Evolutionary conservation across 192 early-diverging fungal genomes (phyloP), one percentile per base, ranked within the genome.

Genomic region (Coemansia sp.): DNA sequence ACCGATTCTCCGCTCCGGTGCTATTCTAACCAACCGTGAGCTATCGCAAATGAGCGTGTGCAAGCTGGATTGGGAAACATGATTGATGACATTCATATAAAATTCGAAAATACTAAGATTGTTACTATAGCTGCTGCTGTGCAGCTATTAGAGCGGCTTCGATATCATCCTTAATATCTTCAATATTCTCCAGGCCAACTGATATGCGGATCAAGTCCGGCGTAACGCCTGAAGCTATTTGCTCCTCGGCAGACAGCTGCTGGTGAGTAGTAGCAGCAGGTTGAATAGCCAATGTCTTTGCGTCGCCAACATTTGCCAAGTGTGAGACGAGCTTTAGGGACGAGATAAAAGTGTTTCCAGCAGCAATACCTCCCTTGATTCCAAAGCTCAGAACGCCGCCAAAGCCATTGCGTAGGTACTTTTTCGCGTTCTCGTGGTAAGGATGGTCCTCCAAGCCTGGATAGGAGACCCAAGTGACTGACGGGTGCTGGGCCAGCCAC

Each of bases 291-390:
- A 98, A 85, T 7, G 94, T 96, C 73, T 92, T 88, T 9, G 92
- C 87, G 79, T 98, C 95, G 57, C 95, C 95, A n/a, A 98, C 93
- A 64, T 98, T 98, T 46, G 94, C 95, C 25, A 98, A 76, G 74
- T 96, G 92, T n/a, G 91, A 93, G 3, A 90, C 87, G 27, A 98
- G 87, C 73, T 95, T 85, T 38, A 96, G 87, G 17, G 63, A 73
- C 64, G 93, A 85, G 55, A 98, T 90, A 72, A 98, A 96, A 25
- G 62, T 70, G 23, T 80, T 67, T 37, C 87, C 92, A 23, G 90
- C 88, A 25, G 71, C 57, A 23, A 67, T 38, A 0, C 86, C 85
- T 4, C 87, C 87, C 66, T 85, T 85, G 64, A 91, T 63, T 31
- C 89, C 92, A 85, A 91, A 94, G 44, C 89, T 89, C 44, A 98